Evolutionary conservation across 208 protist genomes (phyloP).

Genomic region (Acanthamoeba rhysodes): DNA sequence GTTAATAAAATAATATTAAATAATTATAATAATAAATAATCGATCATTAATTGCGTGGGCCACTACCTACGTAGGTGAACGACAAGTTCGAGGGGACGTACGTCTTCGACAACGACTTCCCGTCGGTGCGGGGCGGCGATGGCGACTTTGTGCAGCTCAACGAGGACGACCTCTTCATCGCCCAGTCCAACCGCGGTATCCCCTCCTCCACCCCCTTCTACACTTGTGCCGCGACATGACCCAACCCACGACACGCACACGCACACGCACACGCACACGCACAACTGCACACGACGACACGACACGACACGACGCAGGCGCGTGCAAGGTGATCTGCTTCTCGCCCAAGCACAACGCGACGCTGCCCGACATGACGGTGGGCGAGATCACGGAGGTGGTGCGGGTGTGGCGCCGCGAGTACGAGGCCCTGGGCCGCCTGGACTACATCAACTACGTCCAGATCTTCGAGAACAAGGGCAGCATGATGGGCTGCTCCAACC

Average conservation of each 20-base stretch:
- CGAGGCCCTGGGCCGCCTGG: conserved; percentile 53
- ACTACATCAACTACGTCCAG: conserved; percentile 81
- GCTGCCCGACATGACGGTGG: conserved; percentile 79
- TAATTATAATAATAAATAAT: background rate
- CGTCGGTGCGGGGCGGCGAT: background rate
- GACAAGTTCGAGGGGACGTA: conserved; percentile 78
- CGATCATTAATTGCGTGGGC: background rate
- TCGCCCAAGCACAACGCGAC: conserved; percentile 82
- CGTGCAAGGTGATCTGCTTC: conserved; percentile 86
- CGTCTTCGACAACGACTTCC: conserved; percentile 84
- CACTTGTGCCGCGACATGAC: too few relatives aligned
- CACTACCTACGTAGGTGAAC: background rate
- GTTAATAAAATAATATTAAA: background rate
- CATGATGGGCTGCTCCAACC: conserved; percentile 87
- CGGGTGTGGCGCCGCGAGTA: conserved; percentile 76
- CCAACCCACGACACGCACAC: too few relatives aligned
- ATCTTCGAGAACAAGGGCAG: conserved; percentile 87
- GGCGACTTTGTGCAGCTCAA: conserved; percentile 39
- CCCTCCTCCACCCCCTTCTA: background rate
- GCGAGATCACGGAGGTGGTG: conserved; percentile 76
- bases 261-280: too few relatives aligned
- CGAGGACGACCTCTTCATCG: conserved; percentile 51
- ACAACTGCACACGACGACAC: too few relatives aligned
- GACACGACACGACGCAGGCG: too few relatives aligned
- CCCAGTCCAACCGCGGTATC: conserved; percentile 58